Base-by-base conservation (phyloP, 2,329 filamentous ascomycete genomes). In the Trichophyton mentagrophytes region DNA sequence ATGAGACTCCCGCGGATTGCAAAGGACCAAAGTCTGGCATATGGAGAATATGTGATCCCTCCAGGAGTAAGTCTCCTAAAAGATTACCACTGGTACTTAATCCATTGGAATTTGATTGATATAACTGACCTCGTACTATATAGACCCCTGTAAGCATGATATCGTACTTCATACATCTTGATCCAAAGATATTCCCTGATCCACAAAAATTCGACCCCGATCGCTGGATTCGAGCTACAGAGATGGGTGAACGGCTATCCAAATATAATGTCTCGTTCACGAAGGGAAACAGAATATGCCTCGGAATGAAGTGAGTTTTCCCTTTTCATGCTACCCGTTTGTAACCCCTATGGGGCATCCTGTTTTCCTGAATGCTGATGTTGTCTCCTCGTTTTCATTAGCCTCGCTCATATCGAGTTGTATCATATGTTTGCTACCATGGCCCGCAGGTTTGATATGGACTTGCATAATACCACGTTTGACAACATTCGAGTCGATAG, bases 131-230 rank as follows among this genome's bases (percentile, higher is more conserved):
- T 27, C 25, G 8, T 30, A 15, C 11, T n/a, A 15, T 47, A 40
- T 13, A 61, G 61, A 69, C 67, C 3, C 65, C 64, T 9, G 66
- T 71, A 7, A 63, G 66, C 44, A 67, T 68, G 62, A 61, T 62
- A 7, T 61, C 63, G 0, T 56, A 64, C 11, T 60, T 69, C 17
- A 61, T 66, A 27, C 67, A 69, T 58, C 61, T 62, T 53, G 64
- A 70, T 60, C 46, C 61, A 7, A 38, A 55, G 5, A 62, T 68
- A 44, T 69, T 68, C 57, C 67, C 65, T 4, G 63, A 69, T 42
- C 61, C 67, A 3, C 49, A 60, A 15, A 63, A 53, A 27, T 69
- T 67, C 55, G 59, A 61, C 8, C 67, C 67, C 15, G 66, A 67
- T 40, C 64, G 67, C 9, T 69, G 67, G 67, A 46, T 68, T 36